A percentile compares a stretch with the other conserved stretches of the same genome.
phyloP scores from a whole-genome alignment of 305 asterid species.

The Fraxinus platypoda region DNA sequence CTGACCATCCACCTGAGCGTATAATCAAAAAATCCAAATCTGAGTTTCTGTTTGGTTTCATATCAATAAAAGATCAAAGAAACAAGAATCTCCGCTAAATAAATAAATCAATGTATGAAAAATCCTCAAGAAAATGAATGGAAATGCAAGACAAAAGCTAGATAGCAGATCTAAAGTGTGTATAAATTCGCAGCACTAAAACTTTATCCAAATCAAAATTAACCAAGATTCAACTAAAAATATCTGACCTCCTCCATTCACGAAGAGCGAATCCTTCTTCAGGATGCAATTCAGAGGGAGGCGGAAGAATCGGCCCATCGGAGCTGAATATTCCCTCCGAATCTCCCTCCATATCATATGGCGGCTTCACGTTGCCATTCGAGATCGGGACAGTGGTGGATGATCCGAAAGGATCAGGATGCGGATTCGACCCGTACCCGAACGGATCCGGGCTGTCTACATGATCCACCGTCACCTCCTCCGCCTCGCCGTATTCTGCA shows the following conservation, averaged over 20 bases:
- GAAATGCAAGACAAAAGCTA: not conserved
- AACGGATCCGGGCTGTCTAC: constrained; percentile 66
- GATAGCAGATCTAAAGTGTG: constrained; percentile 24
- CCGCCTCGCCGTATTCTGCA: constrained; percentile 47
- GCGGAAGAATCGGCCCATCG: constrained; percentile 64
- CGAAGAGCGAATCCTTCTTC: constrained; percentile 67
- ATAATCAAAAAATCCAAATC: not conserved
- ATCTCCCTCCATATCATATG: constrained; percentile 53
- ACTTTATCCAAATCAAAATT: not conserved
- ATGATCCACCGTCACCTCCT: constrained; percentile 55
- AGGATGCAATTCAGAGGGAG: constrained; percentile 53
- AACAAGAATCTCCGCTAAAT: not conserved
- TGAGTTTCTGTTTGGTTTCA: not conserved
- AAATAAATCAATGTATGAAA: not conserved
- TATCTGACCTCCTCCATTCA: constrained; percentile 65
- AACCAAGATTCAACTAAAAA: constrained; percentile 8
- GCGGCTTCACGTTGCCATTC: constrained; percentile 61
- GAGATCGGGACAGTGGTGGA: constrained; percentile 55
- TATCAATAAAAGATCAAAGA: constrained; percentile 5
- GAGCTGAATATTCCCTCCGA: constrained; percentile 64
- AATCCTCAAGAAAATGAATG: not conserved
- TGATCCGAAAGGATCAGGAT: constrained; percentile 40
- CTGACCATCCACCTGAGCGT: not conserved
- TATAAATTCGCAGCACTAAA: not conserved
- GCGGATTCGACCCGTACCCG: constrained; percentile 45